Evolutionary conservation across 345 rosid genomes (phyloP), one percentile per base, ranked within the genome.

Genomic region (Pistacia vera): DNA sequence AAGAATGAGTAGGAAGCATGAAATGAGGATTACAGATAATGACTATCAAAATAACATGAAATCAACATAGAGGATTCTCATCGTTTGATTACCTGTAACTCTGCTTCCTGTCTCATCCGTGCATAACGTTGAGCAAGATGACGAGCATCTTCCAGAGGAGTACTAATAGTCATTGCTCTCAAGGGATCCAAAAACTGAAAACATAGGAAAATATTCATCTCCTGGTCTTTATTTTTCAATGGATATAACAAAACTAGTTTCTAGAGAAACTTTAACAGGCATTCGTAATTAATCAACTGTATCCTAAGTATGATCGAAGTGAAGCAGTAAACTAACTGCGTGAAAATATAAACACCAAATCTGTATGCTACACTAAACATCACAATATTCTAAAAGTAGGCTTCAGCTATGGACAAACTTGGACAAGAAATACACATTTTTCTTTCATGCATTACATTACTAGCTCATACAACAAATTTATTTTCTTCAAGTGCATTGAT

Each of bases 81-180:
- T 35, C 60, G 28, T 79, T 75, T 59, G 58, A 75, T 82, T 90
- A 95, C 99, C 93, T 89, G 92, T 28, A 86, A 35, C 87, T 95
- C 98, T 56, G 99, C 99, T 84, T 95, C 99, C 87, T 93, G 98
- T 81, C 98, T 92, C 99, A 96, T 93, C 67, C 97, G 95, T 80
- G 97, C 93, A 77, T 95, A 95, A 71, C 97, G 98, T 83, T 95
- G 99, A 72, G 99, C 98, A 44, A 95, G 92, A 90, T 90, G 97
- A 44, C 99, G 98, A 52, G 98, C 98, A 79, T 93, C 99, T 84
- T 93, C 98, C 70, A 93, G 77, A 71, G 94, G 95, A 81, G 93
- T 58, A 73, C 97, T 95, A 8, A 49, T 77, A 25, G 82, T 77
- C 97, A 93, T 96, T 83, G 99, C 92, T 81, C 97, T 93, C 74